Evolutionary conservation across 768 basidiomycete genomes (phyloP), one percentile per base, ranked within the genome.

Genomic region (Russula sp.): DNA sequence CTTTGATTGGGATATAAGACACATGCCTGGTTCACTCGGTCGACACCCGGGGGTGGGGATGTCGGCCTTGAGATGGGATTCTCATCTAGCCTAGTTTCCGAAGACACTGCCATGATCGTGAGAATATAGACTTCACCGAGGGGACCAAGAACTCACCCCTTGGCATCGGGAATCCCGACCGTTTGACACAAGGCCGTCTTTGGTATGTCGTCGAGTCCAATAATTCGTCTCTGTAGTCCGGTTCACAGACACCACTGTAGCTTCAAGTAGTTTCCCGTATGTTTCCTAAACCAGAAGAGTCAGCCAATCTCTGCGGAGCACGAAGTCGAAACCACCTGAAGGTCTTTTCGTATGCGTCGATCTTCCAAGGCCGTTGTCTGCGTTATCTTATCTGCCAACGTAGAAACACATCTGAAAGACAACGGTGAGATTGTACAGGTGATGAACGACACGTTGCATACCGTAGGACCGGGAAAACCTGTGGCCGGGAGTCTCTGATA

Each of bases 351-450:
- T 60, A 95, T 76, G 44, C 91, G 82, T 26, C 86, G 82, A 74
- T 99, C 97, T 63, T 98, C 96, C 75, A 96, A 82, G 0, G 93
- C 93, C 6, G 90, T 86, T 0, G 94, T 98, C 71, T 94, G 92
- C 1, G 87, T 84, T 38, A 95, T 77, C 72, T 94, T 93, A 67
- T 92, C 91, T 0, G 89, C 86, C 22, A 96, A 73, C 1, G 88
- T 81, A n/a, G 83, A 83, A 44, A 93, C 75, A 74, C 90, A 93
- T 62, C 90, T 94, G 34, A 36, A 63, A 6, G 63, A 60, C 18
- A 49, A 34, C 24, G 20, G 32, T n/a, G 58, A 64, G 34, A 68
- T 26, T 32, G n/a, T 62, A 57, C 67, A 8, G 20, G 28, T 18
- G n/a, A 46, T 40, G 42, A n/a, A 11, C 18, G 46, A 24, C 32